phyloP scores from a whole-genome alignment of 1,284 basidiomycete genomes.

The Anthracocystis panici-leucophaei region DNA sequence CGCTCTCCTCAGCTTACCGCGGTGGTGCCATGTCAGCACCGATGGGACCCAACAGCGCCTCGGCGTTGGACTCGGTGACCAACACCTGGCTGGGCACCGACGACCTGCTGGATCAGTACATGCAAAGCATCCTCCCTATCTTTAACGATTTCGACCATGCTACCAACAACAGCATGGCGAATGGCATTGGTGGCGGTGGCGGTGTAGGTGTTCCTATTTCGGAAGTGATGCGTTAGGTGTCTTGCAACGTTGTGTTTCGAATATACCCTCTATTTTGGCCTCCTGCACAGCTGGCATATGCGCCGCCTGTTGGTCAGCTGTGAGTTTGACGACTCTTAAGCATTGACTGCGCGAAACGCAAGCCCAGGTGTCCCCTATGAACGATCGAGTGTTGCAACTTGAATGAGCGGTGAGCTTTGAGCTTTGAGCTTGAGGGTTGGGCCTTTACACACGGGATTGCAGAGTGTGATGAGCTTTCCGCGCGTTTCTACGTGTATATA shows the following conservation, averaged over 20 bases:
- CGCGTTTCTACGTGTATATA: too few species aligned
- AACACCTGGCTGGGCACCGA: conserved; percentile 49
- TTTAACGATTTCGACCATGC: conserved; percentile 53
- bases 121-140: conserved; percentile 53
- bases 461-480: too few species aligned
- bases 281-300: too few species aligned
- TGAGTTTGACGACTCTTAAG: too few species aligned
- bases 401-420: too few species aligned
- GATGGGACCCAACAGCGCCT: conserved; percentile 7
- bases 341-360: too few species aligned
- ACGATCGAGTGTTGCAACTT: too few species aligned
- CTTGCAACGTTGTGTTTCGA: background rate
- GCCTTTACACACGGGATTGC: too few species aligned
- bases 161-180: conserved; percentile 38
- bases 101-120: conserved; percentile 47
- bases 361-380: too few species aligned
- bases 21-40: conserved; percentile 1
- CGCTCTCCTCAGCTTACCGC: conserved; percentile 30
- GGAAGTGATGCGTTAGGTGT: conserved; percentile 11
- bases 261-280: too few species aligned
- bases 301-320: too few species aligned
- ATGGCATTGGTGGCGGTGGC: conserved; percentile 35
- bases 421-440: too few species aligned
- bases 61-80: conserved; percentile 29
- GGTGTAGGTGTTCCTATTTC: conserved; percentile 48